A percentile compares a stretch with the other conserved stretches of the same genome.
Conservation (phyloP, 306 rosid species). For the Vicia sativa region DNA sequence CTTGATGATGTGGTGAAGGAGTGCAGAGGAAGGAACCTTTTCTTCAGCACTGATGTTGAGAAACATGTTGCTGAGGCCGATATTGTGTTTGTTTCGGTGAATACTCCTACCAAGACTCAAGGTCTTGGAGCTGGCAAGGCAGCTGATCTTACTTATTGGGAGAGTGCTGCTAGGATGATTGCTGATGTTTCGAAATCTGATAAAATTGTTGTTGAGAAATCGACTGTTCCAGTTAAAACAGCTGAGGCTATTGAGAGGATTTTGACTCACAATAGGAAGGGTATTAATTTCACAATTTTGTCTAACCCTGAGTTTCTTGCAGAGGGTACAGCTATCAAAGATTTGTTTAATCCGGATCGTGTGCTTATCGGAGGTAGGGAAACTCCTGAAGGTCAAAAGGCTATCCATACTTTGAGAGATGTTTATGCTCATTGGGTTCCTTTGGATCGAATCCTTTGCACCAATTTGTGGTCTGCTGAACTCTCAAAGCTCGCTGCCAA, state of each 20-base stretch:
- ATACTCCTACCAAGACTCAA: conserved; percentile 89
- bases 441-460: conserved; percentile 64
- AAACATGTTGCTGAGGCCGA: conserved; percentile 82
- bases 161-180: conserved; percentile 93
- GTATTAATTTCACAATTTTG: conserved; percentile 83
- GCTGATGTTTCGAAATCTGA: conserved; percentile 88
- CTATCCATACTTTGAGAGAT: conserved; percentile 61
- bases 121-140: conserved; percentile 98
- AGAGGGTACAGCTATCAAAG: conserved; percentile 86
- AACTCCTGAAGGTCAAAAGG: conserved; percentile 82
- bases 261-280: conserved; percentile 82
- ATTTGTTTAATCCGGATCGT: conserved; percentile 68
- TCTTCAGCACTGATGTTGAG: conserved; percentile 75
- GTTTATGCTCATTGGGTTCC: conserved; percentile 95
- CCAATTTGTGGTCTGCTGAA: conserved; percentile 96
- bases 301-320: conserved; percentile 96
- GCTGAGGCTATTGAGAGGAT: conserved; percentile 96
- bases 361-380: conserved; percentile 98
- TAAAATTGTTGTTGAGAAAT: conserved; percentile 89
- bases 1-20: conserved; percentile 70
- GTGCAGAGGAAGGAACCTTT: conserved; percentile 66
- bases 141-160: conserved; percentile 94
- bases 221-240: conserved; percentile 92
- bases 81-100: conserved; percentile 87
- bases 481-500: conserved; percentile 95